Conservation (phyloP, 2,329 filamentous ascomycete genomes). For the Leptographium procerum region DNA sequence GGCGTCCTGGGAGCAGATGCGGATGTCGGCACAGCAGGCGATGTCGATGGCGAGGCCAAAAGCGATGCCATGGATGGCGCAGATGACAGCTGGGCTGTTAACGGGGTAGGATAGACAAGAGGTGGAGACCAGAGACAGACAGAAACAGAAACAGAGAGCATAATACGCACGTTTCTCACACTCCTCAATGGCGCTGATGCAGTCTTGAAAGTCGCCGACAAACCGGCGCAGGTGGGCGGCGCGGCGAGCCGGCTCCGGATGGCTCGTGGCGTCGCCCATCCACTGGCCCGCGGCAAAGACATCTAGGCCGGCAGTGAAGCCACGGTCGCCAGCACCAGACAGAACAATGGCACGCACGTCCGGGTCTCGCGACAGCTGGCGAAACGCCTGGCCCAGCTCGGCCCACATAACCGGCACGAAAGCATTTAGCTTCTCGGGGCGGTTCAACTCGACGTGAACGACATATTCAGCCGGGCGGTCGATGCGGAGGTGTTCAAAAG, state of each 20-base stretch:
- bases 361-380: slow-evolving; percentile 57
- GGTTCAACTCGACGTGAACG: slow-evolving; percentile 86
- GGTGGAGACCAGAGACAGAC: neutral
- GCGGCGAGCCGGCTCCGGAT: slow-evolving; percentile 51
- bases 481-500: slow-evolving; percentile 26
- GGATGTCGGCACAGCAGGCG: slow-evolving; percentile 57
- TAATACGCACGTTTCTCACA: slow-evolving; percentile 69
- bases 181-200: slow-evolving; percentile 63
- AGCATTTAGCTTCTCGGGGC: slow-evolving; percentile 76
- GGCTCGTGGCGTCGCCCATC: slow-evolving; percentile 34
- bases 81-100: slow-evolving; percentile 55
- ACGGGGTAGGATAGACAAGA: neutral
- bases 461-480: slow-evolving; percentile 62
- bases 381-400: slow-evolving; percentile 64
- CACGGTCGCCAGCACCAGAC: slow-evolving; percentile 68
- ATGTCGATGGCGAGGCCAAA: slow-evolving; percentile 72
- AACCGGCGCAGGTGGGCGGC: slow-evolving; percentile 52
- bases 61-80: slow-evolving; percentile 65
- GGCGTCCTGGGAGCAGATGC: slow-evolving; percentile 48
- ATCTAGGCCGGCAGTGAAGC: slow-evolving; percentile 80
- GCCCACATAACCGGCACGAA: slow-evolving; percentile 80
- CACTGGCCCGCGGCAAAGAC: slow-evolving; percentile 56
- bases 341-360: slow-evolving; percentile 68
- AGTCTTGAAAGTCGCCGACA: slow-evolving; percentile 70
- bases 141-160: neutral